Evolutionary conservation across 177 flowering plant genomes (phyloP).

Genomic region (Tripterygium wilfordii): DNA sequence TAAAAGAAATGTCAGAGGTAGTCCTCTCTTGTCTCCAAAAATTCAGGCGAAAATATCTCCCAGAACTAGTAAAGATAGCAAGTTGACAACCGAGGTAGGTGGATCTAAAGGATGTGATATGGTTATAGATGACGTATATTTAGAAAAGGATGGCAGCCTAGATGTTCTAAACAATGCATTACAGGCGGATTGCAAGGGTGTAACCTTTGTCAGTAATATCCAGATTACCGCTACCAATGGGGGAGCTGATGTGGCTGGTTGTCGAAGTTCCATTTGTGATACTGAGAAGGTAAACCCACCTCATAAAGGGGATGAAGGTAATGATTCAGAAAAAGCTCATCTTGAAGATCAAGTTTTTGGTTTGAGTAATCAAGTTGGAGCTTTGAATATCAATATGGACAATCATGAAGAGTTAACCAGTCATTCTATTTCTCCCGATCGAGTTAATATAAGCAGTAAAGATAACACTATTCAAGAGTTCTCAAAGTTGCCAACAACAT

Average conservation of each 20-base stretch:
- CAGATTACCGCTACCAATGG: conserved; percentile 6
- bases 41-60: conserved; percentile 14
- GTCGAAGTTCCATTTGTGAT: conserved; percentile 7
- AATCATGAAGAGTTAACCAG: conserved; percentile 5
- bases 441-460: conserved; percentile 4
- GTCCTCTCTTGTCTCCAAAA: conserved; percentile 12
- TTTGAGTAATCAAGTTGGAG: conserved; percentile 13
- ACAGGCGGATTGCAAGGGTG: conserved; percentile 1
- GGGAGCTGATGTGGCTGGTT: not conserved
- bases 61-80: conserved; percentile 5
- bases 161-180: conserved; percentile 1
- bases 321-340: conserved; percentile 9
- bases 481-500: too few species aligned
- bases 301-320: conserved; percentile 1
- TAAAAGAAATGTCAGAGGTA: conserved; percentile 5
- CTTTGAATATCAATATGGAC: conserved; percentile 10
- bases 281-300: conserved; percentile 5
- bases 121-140: conserved; percentile 5
- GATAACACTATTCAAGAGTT: too few species aligned
- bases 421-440: conserved; percentile 5
- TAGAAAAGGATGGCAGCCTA: conserved; percentile 8
- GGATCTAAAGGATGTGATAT: conserved; percentile 2
- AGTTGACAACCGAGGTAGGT: conserved; percentile 9
- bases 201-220: conserved; percentile 1
- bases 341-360: conserved; percentile 16